Conservation (phyloP, 108 stramenopile genomes). For the Thalassiosira profunda region DNA sequence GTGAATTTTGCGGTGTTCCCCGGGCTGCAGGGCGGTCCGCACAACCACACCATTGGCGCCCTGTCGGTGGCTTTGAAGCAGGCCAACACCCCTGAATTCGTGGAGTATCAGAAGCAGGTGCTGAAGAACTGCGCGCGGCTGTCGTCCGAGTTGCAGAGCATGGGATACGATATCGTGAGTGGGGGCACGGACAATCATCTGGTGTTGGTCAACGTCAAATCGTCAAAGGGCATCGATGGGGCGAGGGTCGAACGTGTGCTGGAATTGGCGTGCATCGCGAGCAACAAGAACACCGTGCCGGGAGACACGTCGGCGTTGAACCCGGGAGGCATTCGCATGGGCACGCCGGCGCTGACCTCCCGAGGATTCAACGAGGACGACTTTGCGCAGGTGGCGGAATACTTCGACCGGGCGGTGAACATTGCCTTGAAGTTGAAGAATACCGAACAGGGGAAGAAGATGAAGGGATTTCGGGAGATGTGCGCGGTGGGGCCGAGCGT, state of each 20-base stretch:
- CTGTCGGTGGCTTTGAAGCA: slow-evolving; percentile 97
- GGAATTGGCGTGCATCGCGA: slow-evolving; percentile 96
- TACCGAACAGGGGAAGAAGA: slow-evolving; percentile 85
- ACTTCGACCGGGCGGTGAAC: slow-evolving; percentile 96
- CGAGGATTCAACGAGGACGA: slow-evolving; percentile 98
- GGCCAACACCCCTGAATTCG: slow-evolving; percentile 92
- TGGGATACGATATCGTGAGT: slow-evolving; percentile 96
- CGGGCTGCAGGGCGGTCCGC: slow-evolving; percentile 98
- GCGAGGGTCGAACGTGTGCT: slow-evolving; percentile 98
- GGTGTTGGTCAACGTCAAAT: slow-evolving; percentile 97
- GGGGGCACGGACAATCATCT: slow-evolving; percentile 99
- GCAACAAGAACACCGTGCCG: slow-evolving; percentile 98
- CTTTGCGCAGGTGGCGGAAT: slow-evolving; percentile 95
- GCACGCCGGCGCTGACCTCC: slow-evolving; percentile 98
- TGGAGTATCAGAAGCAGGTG: slow-evolving; percentile 96
- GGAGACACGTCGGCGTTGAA: slow-evolving; percentile 95
- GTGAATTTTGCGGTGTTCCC: slow-evolving; percentile 99
- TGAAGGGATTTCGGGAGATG: slow-evolving; percentile 93
- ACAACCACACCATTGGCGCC: slow-evolving; percentile 99
- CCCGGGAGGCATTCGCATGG: slow-evolving; percentile 99
- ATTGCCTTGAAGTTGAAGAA: slow-evolving; percentile 91
- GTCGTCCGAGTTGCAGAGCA: slow-evolving; percentile 72
- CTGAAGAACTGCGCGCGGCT: slow-evolving; percentile 82
- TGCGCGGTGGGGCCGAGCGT: slow-evolving; percentile 93
- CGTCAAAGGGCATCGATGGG: slow-evolving; percentile 91